Base-by-base conservation (phyloP, 192 early-diverging fungal species). In the Phlyctochytrium bullatum region DNA sequence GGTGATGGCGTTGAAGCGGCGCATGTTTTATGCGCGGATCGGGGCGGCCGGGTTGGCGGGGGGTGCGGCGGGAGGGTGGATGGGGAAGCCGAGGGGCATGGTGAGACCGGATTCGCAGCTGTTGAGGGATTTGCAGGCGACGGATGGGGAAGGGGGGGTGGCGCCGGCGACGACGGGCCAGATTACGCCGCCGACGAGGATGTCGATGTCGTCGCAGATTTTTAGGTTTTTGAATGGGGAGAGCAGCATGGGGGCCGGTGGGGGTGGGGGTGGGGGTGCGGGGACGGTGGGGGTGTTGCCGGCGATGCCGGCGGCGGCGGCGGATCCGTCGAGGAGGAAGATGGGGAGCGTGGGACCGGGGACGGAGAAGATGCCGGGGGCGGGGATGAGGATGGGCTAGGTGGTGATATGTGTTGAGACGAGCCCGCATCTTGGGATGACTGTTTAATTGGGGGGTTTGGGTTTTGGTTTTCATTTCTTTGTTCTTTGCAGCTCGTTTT, bases 1-100 rank as follows among this genome's bases (percentile, higher is more conserved):
- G 69, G 85, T 89, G 12, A 79, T 95, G 54, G 87, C 88, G 20
- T 77, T 95, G 67, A 88, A 94, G 32, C 79, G 94, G 20, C 86
- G 88, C 65, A 98, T 98, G 93, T 97, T 95, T 69, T 93, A 93
- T 68, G 87, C 89, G 1, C 77, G 90, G 61, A 83, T 84, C 59
- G 95, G 94, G 32, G 81, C 89, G 12, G 67, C 65, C 20, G 40
- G 40, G 20, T 47, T 20, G 40, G 40, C 20, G 6, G 40, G 40
- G 20, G 10, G 10, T 47, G 40, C 6, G 20, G 10, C 10, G 6
- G 40, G 10, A 6, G n/a, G n/a, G n/a, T n/a, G n/a, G n/a, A 20
- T 57, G 10, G 54, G 20, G 54, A 47, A 20, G 40, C 20, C 40
- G 40, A 47, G 20, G 20, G 10, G 10, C 20, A 47, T 47, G 40